These are phyloP conservation scores for Polygonum maritimum DNA, from an alignment of 148 eudicot genomes.

Conservation along the genomic window DNA sequence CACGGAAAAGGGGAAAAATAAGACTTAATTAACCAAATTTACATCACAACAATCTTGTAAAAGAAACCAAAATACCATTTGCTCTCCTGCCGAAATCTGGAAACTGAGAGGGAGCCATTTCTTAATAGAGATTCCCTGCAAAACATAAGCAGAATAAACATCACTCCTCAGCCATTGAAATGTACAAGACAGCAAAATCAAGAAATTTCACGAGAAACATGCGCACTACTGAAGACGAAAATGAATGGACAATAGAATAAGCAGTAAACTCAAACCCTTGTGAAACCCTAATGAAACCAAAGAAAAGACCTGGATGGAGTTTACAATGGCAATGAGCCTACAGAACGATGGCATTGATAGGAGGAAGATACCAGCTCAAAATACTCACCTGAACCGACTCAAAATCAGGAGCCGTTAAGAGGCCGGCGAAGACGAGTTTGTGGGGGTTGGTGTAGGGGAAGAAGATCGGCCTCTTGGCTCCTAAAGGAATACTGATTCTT, in stretches of 20 bases:
- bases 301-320: neutral
- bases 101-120: conserved; percentile 9
- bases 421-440: neutral
- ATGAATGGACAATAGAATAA: neutral
- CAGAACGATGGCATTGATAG: neutral
- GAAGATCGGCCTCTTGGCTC: conserved; percentile 3
- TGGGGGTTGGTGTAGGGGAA: neutral
- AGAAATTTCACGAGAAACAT: neutral
- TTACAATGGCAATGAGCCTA: neutral
- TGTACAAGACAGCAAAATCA: neutral
- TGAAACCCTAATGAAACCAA: neutral
- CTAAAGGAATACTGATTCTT: neutral
- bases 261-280: neutral
- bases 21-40: neutral
- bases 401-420: neutral
- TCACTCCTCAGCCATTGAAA: neutral
- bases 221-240: neutral
- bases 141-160: neutral
- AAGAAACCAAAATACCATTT: neutral
- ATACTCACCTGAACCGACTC: neutral
- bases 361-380: neutral
- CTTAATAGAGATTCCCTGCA: neutral
- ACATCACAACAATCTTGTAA: neutral
- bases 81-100: conserved; percentile 14
- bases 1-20: neutral